Base-by-base conservation (phyloP, 176 grass and related monocot genomes). In the Ensete ventricosum region DNA sequence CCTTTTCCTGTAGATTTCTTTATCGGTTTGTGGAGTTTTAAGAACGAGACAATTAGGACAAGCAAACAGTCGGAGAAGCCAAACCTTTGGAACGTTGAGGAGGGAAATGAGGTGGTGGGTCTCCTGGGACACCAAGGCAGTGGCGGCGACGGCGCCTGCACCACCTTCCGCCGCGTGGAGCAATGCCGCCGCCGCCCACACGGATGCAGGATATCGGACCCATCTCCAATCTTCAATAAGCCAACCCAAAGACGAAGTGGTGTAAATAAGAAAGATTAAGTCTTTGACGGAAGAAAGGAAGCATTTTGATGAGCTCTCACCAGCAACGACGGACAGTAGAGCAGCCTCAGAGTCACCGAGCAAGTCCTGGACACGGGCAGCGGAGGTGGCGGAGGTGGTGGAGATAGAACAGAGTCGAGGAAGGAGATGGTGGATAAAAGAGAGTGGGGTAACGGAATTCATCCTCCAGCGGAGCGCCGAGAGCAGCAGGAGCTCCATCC, bases 401-500 rank as follows among this genome's bases (percentile, higher is more conserved):
- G 13, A 27, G 49, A 74, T 67, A 10, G 69, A 51, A 26, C 9
- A 74, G 21, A 79, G 70, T 2, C 48, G 55, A 43, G 79, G 77
- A 66, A 97, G 67, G 50, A 90, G 43, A 0, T 81, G 85, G 13
- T 90, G 75, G 65, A 97, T 76, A 77, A 85, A 97, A 48, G 90
- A 90, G 77, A 97, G 80, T 0, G 93, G 88, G 12, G 90, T 93
- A 58, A 97, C 88, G 0, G 88, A 83, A 71, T 90, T 89, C 90
- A 97, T 88, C 34, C 88, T 77, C 90, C 90, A 97, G 0, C 20
- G 54, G 21, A 97, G 90, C 64, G 82, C 84, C 0, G 90, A 88
- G 51, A 97, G 85, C 73, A 93, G 88, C 50, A 97, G 67, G 24
- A 85, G 79, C 87, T 97, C 93, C 93, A 97, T 97, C 80, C 93